phyloP scores from a whole-genome alignment of 768 basidiomycete genomes.

The Lactarius vividus region DNA sequence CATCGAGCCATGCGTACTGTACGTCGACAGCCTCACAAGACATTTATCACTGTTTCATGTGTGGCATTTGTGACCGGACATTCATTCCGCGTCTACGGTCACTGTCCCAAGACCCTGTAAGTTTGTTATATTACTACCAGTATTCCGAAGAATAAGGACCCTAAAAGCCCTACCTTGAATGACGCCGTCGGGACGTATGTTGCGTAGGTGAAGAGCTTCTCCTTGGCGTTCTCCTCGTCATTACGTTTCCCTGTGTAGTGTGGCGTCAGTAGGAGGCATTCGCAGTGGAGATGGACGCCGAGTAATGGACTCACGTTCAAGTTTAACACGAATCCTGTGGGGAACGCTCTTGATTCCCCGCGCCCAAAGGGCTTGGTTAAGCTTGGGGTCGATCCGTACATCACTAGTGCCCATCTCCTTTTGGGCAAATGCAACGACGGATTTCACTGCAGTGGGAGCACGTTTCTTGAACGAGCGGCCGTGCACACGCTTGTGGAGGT shows the following conservation, averaged over 20 bases:
- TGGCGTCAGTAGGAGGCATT: background rate
- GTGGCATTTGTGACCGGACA: no score
- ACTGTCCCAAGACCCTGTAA: constrained; percentile 80
- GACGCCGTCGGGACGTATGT: constrained; percentile 69
- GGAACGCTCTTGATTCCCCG: constrained; percentile 94
- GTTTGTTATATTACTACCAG: constrained; percentile 19
- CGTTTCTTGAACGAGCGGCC: constrained; percentile 96
- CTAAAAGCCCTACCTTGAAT: constrained; percentile 69
- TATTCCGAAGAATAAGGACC: constrained; percentile 19
- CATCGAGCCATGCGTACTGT: no score
- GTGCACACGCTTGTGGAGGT: constrained; percentile 93
- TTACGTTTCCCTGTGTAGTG: constrained; percentile 81
- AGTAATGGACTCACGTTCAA: constrained; percentile 69
- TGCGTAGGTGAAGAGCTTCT: constrained; percentile 94
- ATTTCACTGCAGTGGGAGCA: constrained; percentile 95
- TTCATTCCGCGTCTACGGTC: constrained; percentile 77
- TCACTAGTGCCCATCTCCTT: constrained; percentile 96
- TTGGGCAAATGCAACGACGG: constrained; percentile 85
- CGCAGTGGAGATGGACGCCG: background rate
- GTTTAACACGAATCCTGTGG: constrained; percentile 85
- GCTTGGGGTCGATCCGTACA: constrained; percentile 90
- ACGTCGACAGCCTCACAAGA: no score
- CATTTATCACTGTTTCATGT: no score
- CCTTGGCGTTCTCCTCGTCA: constrained; percentile 98
- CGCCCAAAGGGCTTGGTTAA: constrained; percentile 96